Base-by-base conservation (phyloP, 2,329 filamentous ascomycete species). In the Pseudogymnoascus verrucosus region DNA sequence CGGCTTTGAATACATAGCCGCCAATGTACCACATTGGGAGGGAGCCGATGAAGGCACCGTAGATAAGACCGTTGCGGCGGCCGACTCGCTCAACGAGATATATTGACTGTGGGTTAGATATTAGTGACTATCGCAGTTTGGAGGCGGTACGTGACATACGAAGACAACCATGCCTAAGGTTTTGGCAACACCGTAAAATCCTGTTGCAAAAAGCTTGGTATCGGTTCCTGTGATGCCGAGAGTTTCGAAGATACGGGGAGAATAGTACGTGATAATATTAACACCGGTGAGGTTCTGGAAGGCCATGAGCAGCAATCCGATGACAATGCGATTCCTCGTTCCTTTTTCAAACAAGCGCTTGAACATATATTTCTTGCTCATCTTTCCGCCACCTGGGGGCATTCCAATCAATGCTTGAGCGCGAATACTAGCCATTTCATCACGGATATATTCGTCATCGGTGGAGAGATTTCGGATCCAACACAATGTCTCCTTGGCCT, bases 261-360 rank as follows among this genome's bases (percentile, higher is more conserved):
- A 70, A 60, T 74, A 74, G 64, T 73, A 73, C 0, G 71, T 73
- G 31, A 74, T 70, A 23, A 73, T 67, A n/a, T 72, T 73, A 51
- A 73, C 67, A 6, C 72, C 71, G 12, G 68, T 70, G 1, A 64
- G 37, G 12, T 68, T 67, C 19, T 68, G 65, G 59, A 64, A 62
- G 44, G 66, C 61, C 51, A 69, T 65, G 3, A 77, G 63, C 76
- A 80, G 65, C 69, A 72, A 62, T 76, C 76, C 63, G 78, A 80
- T 69, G 76, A 76, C 68, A 87, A 91, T 74, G 79, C 89, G 61
- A 82, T 96, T 72, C 96, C 93, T 60, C 91, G 97, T 71, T 97
- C 65, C 64, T 61, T 67, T 67, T 67, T 66, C 68, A 39, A 62
- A 61, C 42, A 69, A 64, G 63, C 68, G 67, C 36, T 61, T 67